Percentiles rank a stretch among this genome's conserved stretches.
Conservation (phyloP, 768 basidiomycete species). For the Termitomyces bulborhizus region DNA sequence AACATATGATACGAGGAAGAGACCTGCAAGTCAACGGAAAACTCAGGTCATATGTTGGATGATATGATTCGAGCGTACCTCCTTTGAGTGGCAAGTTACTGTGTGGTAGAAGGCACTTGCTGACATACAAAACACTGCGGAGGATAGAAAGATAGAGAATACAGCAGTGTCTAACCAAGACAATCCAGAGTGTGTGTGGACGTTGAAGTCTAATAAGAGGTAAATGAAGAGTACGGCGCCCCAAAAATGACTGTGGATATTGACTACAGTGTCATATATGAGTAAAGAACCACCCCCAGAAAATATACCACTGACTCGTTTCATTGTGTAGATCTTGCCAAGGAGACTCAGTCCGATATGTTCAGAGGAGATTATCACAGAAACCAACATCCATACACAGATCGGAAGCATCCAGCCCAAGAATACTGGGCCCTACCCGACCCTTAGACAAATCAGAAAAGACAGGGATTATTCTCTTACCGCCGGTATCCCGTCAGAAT, state of each 20-base stretch:
- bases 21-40: constrained; percentile 34
- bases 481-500: constrained; percentile 65
- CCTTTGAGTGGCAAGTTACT: constrained; percentile 63
- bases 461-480: constrained; percentile 27
- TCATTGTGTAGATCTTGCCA: constrained; percentile 70
- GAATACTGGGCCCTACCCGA: constrained; percentile 47
- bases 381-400: constrained; percentile 61
- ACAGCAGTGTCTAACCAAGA: constrained; percentile 58
- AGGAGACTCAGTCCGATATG: constrained; percentile 6
- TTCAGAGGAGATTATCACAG: constrained; percentile 9
- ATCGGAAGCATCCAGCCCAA: constrained; percentile 57
- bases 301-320: constrained; percentile 39
- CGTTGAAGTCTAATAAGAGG: constrained; percentile 48
- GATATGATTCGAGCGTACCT: constrained; percentile 34
- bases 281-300: constrained; percentile 9
- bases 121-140: constrained; percentile 68
- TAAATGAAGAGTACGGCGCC: constrained; percentile 57
- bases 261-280: constrained; percentile 41
- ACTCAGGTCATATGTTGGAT: neutral
- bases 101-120: constrained; percentile 73
- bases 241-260: constrained; percentile 80
- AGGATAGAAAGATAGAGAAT: constrained; percentile 58
- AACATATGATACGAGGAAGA: constrained; percentile 54
- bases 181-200: constrained; percentile 46
- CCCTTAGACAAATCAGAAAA: constrained; percentile 9